Percentiles rank a stretch among this genome's conserved stretches.
phyloP scores from a whole-genome alignment of 1,284 basidiomycete species.

The Macrocystidia cucumis region DNA sequence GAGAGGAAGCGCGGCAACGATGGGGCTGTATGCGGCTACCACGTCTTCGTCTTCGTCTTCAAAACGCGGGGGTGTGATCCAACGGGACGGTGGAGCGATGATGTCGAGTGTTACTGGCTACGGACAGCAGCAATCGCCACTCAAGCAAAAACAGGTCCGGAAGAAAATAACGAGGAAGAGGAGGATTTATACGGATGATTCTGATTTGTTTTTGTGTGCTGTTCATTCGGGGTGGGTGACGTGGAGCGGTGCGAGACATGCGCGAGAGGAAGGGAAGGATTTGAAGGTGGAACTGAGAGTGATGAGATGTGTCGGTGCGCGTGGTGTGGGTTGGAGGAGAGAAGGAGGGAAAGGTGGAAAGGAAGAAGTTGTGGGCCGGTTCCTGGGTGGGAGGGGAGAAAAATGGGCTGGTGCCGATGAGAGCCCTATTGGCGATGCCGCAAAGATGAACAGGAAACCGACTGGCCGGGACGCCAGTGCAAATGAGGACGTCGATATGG shows the following conservation, averaged over 20 bases:
- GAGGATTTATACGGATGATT: slow-evolving; percentile 67
- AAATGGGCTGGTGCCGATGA: slow-evolving; percentile 22
- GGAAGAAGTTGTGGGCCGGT: slow-evolving; percentile 41
- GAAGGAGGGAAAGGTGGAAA: slow-evolving; percentile 13
- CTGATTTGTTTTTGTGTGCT: slow-evolving; percentile 67
- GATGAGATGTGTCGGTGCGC: slow-evolving; percentile 37
- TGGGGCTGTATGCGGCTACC: no score
- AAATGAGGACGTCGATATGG: slow-evolving; percentile 13
- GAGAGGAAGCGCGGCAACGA: neutral
- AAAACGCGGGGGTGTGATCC: neutral
- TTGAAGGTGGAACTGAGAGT: slow-evolving; percentile 45
- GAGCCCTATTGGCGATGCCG: slow-evolving; percentile 10
- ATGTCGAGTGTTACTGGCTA: neutral
- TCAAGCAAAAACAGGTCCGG: neutral
- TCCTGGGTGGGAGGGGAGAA: slow-evolving; percentile 42
- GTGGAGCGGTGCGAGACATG: slow-evolving; percentile 48
- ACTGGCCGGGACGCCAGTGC: slow-evolving; percentile 12
- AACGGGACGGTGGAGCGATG: neutral
- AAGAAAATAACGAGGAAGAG: slow-evolving; percentile 13
- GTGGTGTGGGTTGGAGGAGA: slow-evolving; percentile 20
- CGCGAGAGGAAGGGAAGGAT: slow-evolving; percentile 45
- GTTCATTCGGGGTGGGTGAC: slow-evolving; percentile 58
- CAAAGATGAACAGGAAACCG: slow-evolving; percentile 3
- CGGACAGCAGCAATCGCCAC: no score
- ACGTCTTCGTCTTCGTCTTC: no score